Base-by-base conservation (phyloP, 2,329 filamentous ascomycete species). In the Geoglossum cookeanum region DNA sequence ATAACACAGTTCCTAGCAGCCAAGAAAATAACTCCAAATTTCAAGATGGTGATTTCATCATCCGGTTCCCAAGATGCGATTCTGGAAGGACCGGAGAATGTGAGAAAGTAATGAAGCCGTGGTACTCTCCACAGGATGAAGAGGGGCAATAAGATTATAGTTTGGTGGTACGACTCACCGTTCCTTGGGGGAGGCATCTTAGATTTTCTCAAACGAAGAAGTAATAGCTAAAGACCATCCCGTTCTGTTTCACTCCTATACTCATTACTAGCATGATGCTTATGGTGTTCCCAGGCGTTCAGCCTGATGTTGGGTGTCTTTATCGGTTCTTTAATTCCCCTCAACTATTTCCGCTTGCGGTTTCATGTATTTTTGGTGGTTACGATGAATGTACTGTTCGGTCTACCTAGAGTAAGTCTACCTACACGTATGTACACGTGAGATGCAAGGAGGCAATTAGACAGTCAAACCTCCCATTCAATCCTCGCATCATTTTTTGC, bases 1-100 rank as follows among this genome's bases (percentile, higher is more conserved):
- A 96, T 69, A 82, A 76, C 60, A 64, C 62, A 54, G 63, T 62
- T 32, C 62, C 64, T 55, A 63, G 64, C 29, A 30, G 57, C 47
- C 70, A 71, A 27, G 68, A 75, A 58, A 55, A 58, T n/a, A 49
- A 60, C 62, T 79, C 78, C 15, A 74, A 78, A 53, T 97, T 89
- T 69, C 79, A 84, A 65, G 81, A 90, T 7, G 91, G 89, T 35
- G 90, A 97, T 66, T 83, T 97, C 58, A 77, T 94, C 0, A 80
- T 94, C 60, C 80, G 84, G 59, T 87, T 97, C 64, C 74, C 80
- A 27, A 82, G 80, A 56, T 98, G 92, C 69, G 77, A 80, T 42
- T 66, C 67, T 4, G 75, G 76, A 53, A 65, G 65, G 58, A 61
- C 58, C 64, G 72, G 79, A 55, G 80, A 78, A 62, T 97, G 92